Evolutionary conservation across 192 early-diverging fungal genomes (phyloP), one percentile per base, ranked within the genome.

Genomic region (Coemansia umbellata): DNA sequence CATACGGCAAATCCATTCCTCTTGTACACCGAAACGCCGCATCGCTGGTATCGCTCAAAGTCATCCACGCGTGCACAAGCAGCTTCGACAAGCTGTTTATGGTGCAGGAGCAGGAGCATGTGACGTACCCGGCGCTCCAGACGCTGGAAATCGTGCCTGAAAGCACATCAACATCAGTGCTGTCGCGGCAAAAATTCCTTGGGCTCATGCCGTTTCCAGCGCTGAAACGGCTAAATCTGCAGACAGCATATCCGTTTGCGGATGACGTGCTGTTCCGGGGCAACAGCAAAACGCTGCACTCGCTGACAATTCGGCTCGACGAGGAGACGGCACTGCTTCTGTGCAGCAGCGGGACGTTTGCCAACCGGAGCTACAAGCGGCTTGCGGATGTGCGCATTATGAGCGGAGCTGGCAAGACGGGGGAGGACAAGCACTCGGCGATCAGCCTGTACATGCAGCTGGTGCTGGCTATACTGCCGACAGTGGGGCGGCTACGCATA

Each of bases 201-300:
- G 43, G 28, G 4, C 28, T 19, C 23, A 22, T 31, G 2, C 53
- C 53, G 1, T 55, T 55, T 21, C 53, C 53, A 18, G 45, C 32
- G 28, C 32, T 55, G 8, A 30, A 3, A 31, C 21, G 28, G 9
- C 22, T 55, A 5, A 23, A 17, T n/a, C 18, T 55, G 8, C n/a
- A 55, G n/a, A 55, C 43, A 13, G 31, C 30, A 8, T 55, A 55
- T 8, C 53, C 53, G 6, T 55, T 55, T 45, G 53, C 53, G 0
- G 53, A 55, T 11, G 53, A 55, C 24, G 31, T 45, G 3, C 14
- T 55, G 42, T 55, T 45, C 24, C 31, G 53, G n/a, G 30, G 30
- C 9, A 55, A 55, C 28, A 55, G 18, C 10, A 4, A 45, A 3
- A 19, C 23, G 5, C 11, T 55, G 31, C 31, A 45, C 21, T 36